These are phyloP conservation scores for Cladorrhinum sp. DNA, from an alignment of 2,329 filamentous ascomycete species.

Conservation along the genomic window DNA sequence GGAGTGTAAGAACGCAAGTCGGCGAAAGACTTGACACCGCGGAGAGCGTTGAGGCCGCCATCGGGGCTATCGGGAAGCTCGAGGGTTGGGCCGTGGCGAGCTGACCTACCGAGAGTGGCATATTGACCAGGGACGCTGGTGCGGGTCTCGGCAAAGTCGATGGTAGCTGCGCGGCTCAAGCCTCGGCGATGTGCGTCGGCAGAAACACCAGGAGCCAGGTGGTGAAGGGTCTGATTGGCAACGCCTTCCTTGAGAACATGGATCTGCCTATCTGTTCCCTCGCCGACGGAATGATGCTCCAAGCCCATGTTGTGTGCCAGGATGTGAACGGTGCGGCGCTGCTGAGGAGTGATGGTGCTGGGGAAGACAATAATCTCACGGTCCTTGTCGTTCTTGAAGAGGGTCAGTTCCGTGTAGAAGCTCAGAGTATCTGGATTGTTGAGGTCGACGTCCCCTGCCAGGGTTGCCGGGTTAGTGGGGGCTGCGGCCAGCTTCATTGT, in stretches of 20 bases:
- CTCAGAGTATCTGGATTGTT: constrained; percentile 85
- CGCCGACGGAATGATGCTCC: constrained; percentile 84
- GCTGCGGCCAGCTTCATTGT: constrained; percentile 9
- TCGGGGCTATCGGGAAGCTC: constrained; percentile 81
- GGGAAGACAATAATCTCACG: constrained; percentile 85
- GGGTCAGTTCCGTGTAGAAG: constrained; percentile 84
- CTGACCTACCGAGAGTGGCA: constrained; percentile 73
- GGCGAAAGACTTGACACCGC: constrained; percentile 93
- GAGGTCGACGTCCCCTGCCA: constrained; percentile 59
- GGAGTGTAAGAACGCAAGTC: constrained; percentile 93
- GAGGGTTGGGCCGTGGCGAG: constrained; percentile 62
- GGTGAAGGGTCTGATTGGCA: constrained; percentile 38
- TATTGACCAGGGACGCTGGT: constrained; percentile 63
- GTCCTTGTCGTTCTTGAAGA: constrained; percentile 71
- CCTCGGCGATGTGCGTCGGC: constrained; percentile 77
- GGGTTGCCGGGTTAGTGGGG: constrained; percentile 17
- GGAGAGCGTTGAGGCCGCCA: constrained; percentile 71
- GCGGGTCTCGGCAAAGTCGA: constrained; percentile 81
- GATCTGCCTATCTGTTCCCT: constrained; percentile 82
- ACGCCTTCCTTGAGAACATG: constrained; percentile 74
- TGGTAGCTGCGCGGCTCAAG: constrained; percentile 91
- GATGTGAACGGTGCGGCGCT: constrained; percentile 88
- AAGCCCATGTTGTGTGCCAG: constrained; percentile 93
- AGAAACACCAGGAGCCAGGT: constrained; percentile 62
- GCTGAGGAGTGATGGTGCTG: constrained; percentile 71